Percentiles rank a stretch among this genome's conserved stretches.
phyloP scores from a whole-genome alignment of 768 basidiomycete species.

The Rhodotorula sphaerocarpa region DNA sequence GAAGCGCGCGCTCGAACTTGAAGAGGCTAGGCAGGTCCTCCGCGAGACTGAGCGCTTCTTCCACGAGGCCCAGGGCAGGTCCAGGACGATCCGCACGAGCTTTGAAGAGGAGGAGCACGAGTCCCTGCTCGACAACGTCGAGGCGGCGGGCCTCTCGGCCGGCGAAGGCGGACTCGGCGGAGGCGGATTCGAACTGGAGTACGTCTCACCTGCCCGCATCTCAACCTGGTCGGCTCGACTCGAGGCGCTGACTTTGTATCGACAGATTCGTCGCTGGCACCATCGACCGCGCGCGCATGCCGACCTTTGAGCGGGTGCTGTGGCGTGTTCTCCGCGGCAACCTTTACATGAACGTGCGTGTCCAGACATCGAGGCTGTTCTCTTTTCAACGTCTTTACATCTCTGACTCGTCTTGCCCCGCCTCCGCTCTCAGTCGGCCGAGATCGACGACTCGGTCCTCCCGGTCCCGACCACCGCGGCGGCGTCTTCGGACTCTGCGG shows the following conservation, averaged over 20 bases:
- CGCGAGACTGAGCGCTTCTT: slow-evolving; percentile 95
- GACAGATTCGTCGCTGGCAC: slow-evolving; percentile 90
- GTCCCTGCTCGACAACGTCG: slow-evolving; percentile 76
- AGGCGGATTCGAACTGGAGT: slow-evolving; percentile 72
- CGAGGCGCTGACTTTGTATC: not conserved
- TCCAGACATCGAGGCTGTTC: not conserved
- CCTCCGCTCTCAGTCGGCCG: slow-evolving; percentile 52
- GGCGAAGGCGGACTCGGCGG: slow-evolving; percentile 41
- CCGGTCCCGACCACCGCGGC: slow-evolving; percentile 59
- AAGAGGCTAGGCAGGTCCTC: slow-evolving; percentile 90
- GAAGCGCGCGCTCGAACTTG: slow-evolving; percentile 71
- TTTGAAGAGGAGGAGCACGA: slow-evolving; percentile 70
- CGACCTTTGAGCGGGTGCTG: slow-evolving; percentile 90
- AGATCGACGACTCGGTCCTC: slow-evolving; percentile 84
- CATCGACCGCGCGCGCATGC: slow-evolving; percentile 80
- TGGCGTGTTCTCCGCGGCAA: slow-evolving; percentile 98
- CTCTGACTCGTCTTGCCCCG: not conserved
- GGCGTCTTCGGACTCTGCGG: slow-evolving; percentile 47
- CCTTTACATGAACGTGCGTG: slow-evolving; percentile 79
- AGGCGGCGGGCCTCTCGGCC: slow-evolving; percentile 59
- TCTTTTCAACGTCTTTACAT: not conserved
- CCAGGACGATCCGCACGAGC: slow-evolving; percentile 71
- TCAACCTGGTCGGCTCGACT: too few species aligned
- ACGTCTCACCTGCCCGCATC: slow-evolving; percentile 35
- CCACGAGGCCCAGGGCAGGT: slow-evolving; percentile 48